Conservation (phyloP, 306 rosid species). For the Hylodesmum podocarpum region DNA sequence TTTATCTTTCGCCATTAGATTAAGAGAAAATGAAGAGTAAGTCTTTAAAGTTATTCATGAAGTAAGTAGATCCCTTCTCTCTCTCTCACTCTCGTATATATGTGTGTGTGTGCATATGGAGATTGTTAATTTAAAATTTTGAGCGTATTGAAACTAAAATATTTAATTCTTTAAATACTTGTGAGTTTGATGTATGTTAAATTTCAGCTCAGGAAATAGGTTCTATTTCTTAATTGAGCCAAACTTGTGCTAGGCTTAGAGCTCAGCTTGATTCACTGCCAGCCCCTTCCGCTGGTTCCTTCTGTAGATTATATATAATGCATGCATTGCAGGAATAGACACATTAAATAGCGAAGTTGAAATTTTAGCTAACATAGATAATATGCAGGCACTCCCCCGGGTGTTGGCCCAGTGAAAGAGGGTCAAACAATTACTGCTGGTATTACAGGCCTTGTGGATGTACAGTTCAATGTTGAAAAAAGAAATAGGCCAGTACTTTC, state of each 20-base stretch:
- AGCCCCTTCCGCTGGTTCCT: not conserved
- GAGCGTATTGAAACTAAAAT: not conserved
- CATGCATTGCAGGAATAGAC: not conserved
- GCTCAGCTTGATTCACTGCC: not conserved
- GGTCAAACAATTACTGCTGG: constrained; percentile 91
- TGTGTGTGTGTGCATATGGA: not conserved
- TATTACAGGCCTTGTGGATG: constrained; percentile 73
- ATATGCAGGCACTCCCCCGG: constrained; percentile 87
- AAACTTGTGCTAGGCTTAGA: not conserved
- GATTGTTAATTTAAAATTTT: not conserved
- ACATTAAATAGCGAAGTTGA: not conserved
- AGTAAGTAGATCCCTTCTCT: too few relatives aligned
- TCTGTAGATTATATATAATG: not conserved
- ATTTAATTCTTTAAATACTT: not conserved
- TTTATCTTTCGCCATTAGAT: too few relatives aligned
- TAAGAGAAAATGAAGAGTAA: too few relatives aligned
- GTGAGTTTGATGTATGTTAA: not conserved
- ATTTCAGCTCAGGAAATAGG: not conserved
- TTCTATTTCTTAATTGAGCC: not conserved
- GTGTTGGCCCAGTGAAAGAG: constrained; percentile 92
- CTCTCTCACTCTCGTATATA: too few relatives aligned
- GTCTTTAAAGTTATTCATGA: too few relatives aligned
- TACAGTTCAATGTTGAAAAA: constrained; percentile 64
- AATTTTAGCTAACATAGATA: constrained; percentile 26
- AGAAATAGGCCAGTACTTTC: constrained; percentile 38